Evolutionary conservation across 148 eudicot genomes (phyloP).

Genomic region (Suaeda aralocaspica): DNA sequence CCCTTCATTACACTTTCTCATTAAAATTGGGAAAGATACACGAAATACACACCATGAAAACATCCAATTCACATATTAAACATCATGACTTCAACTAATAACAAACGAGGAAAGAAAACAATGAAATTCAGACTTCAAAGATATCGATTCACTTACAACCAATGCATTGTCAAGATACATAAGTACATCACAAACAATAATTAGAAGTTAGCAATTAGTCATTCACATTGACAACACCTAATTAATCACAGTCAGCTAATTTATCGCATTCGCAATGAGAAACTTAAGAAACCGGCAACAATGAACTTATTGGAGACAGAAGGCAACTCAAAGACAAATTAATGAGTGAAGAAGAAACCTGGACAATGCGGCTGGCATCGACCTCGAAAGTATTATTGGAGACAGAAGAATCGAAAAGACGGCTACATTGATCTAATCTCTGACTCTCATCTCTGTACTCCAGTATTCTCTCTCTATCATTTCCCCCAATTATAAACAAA

Average conservation of each 20-base stretch:
- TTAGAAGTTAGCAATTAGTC: no score
- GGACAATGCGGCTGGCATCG: slow-evolving; percentile 72
- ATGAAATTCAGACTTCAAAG: no score
- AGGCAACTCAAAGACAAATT: no score
- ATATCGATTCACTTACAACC: no score
- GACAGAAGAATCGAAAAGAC: slow-evolving; percentile 83
- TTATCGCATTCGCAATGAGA: no score
- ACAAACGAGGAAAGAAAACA: no score
- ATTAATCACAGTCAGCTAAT: no score
- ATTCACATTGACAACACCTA: no score
- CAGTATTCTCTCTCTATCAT: slow-evolving; percentile 69
- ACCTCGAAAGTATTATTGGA: slow-evolving; percentile 63
- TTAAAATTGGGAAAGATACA: not conserved
- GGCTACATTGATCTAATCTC: slow-evolving; percentile 83
- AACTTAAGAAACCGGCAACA: not conserved
- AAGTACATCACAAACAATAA: no score
- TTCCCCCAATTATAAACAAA: not conserved
- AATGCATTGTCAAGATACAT: no score
- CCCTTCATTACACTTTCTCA: not conserved
- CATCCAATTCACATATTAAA: not conserved
- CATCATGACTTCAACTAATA: no score
- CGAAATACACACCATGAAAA: not conserved
- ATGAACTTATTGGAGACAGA: not conserved
- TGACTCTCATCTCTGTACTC: slow-evolving; percentile 90
- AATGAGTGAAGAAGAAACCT: slow-evolving; percentile 35